Evolutionary conservation across 495 filamentous ascomycete species (phyloP).

Genomic region (Podospora comata): DNA sequence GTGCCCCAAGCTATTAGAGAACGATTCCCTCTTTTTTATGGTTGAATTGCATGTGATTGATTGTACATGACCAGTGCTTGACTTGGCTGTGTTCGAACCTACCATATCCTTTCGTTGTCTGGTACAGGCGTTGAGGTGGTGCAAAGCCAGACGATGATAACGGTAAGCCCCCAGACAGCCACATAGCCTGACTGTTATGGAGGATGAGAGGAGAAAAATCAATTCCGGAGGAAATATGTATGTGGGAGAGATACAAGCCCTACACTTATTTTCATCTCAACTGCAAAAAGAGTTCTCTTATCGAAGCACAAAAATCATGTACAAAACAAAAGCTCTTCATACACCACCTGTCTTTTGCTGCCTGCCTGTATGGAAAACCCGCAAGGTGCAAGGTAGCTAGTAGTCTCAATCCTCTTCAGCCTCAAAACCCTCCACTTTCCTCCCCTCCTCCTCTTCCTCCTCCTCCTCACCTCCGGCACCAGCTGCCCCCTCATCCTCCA

Average conservation of each 20-base stretch:
- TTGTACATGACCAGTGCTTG: too few species aligned
- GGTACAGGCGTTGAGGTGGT: not conserved
- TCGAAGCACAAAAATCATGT: not conserved
- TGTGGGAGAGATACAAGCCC: not conserved
- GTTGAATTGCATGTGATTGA: not conserved
- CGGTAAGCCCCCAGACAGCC: not conserved
- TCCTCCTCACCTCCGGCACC: slow-evolving; percentile 31
- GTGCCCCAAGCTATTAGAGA: not conserved
- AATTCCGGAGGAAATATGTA: too few species aligned
- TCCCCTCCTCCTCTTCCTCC: slow-evolving; percentile 39
- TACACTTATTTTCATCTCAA: not conserved
- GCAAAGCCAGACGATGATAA: not conserved
- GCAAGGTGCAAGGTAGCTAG: not conserved
- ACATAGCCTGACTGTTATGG: not conserved
- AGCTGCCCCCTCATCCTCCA: slow-evolving; percentile 28
- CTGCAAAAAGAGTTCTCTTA: not conserved
- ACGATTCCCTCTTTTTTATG: not conserved
- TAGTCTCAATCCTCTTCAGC: slow-evolving; percentile 29
- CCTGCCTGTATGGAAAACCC: not conserved
- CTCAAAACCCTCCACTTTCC: slow-evolving; percentile 32
- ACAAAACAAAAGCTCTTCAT: not conserved
- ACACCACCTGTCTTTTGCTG: not conserved
- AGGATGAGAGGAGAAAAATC: not conserved
- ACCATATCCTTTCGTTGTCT: not conserved
- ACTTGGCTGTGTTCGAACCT: not conserved